Percentiles rank a stretch among this genome's conserved stretches.
phyloP scores from a whole-genome alignment of 75 land plant genomes.

The Sequoia sempervirens region DNA sequence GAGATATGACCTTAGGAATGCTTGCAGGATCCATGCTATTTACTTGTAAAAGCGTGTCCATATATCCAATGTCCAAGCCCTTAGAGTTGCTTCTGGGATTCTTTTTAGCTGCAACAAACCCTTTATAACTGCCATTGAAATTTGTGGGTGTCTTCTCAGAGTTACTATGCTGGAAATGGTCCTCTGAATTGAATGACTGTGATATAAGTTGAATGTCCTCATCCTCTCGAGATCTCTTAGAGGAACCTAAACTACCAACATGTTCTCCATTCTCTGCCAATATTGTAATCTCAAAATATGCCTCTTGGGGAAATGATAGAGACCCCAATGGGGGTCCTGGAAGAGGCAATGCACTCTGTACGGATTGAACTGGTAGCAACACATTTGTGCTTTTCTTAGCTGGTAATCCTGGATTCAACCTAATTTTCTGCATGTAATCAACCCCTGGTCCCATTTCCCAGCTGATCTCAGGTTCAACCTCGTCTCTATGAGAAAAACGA shows the following conservation, averaged over 20 bases:
- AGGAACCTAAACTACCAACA: constrained; percentile 12
- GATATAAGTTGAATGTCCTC: constrained; percentile 37
- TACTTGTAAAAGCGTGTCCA: constrained; percentile 1
- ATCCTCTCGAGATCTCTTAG: constrained; percentile 35
- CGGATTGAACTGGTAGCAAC: constrained; percentile 10
- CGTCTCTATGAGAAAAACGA: constrained; percentile 9
- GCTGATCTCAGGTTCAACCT: constrained; percentile 18
- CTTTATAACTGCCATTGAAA: not conserved
- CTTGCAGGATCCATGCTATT: not conserved
- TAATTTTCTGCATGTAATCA: constrained; percentile 42
- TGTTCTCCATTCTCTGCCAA: constrained; percentile 15
- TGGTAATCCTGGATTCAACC: constrained; percentile 29
- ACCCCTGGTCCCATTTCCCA: constrained; percentile 29
- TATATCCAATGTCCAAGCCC: not conserved
- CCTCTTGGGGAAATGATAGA: constrained; percentile 68
- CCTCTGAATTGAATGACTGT: constrained; percentile 13
- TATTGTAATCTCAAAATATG: constrained; percentile 73
- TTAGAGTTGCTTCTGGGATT: not conserved
- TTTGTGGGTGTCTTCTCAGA: constrained; percentile 5
- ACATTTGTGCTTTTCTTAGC: not conserved
- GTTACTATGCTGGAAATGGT: constrained; percentile 5
- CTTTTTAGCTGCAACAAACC: not conserved
- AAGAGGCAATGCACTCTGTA: constrained; percentile 53
- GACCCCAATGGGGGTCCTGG: constrained; percentile 71
- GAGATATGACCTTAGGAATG: constrained; percentile 16